A percentile compares a stretch with the other conserved stretches of the same genome.
These are phyloP conservation scores for Pythium dissotocum DNA, from an alignment of 352 stramenopile genomes.

Conservation along the genomic window DNA sequence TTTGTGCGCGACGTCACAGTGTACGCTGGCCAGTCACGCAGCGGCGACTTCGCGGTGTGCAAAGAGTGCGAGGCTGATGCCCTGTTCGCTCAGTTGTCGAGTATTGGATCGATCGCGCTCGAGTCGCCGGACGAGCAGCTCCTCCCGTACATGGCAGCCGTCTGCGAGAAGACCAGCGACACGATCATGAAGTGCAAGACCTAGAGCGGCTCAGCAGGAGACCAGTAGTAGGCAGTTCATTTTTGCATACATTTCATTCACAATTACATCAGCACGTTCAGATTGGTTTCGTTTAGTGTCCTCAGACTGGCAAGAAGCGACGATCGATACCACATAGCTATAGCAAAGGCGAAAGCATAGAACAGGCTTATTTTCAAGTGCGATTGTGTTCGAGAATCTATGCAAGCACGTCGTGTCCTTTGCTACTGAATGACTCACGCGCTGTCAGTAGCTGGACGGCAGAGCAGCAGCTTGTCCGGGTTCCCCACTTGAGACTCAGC, in stretches of 20 bases:
- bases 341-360: too few species aligned
- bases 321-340: too few species aligned
- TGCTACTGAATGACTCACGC: too few species aligned
- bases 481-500: not conserved
- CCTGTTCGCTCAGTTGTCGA: not conserved
- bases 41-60: constrained; percentile 17
- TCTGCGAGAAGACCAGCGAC: constrained; percentile 3
- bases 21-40: not conserved
- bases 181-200: not conserved
- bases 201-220: too few species aligned
- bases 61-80: not conserved
- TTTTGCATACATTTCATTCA: too few species aligned
- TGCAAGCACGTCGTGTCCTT: too few species aligned
- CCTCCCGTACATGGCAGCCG: constrained; percentile 1
- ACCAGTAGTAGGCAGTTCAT: too few species aligned
- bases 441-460: not conserved
- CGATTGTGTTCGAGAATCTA: too few species aligned
- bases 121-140: constrained; percentile 9
- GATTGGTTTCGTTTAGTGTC: too few species aligned
- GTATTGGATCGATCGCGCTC: constrained; percentile 4
- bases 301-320: too few species aligned
- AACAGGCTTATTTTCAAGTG: too few species aligned
- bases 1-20: constrained; percentile 14
- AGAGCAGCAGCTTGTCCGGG: constrained; percentile 2
- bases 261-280: too few species aligned